A percentile compares a stretch with the other conserved stretches of the same genome.
phyloP scores from a whole-genome alignment of 2,329 filamentous ascomycete genomes.

The Exutisphaerella laricina region DNA sequence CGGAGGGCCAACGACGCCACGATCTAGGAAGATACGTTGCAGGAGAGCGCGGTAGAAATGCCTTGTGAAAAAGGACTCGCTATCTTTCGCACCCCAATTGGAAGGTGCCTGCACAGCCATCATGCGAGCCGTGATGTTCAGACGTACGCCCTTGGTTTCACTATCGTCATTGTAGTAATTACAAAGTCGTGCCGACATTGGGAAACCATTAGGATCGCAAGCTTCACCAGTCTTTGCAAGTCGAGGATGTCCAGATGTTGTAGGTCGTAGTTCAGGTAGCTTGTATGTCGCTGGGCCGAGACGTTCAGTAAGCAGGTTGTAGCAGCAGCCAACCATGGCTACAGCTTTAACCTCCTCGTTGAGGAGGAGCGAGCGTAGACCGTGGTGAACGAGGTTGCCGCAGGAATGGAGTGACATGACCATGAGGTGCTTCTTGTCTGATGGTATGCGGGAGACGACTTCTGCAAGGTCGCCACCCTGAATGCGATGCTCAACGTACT shows the following conservation, averaged over 20 bases:
- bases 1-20: slow-evolving; percentile 63
- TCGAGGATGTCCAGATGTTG: slow-evolving; percentile 51
- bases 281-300: slow-evolving; percentile 85
- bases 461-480: slow-evolving; percentile 65
- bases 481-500: slow-evolving; percentile 70
- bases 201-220: slow-evolving; percentile 87
- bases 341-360: slow-evolving; percentile 84
- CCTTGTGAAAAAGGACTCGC: slow-evolving; percentile 80
- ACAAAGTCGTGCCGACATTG: slow-evolving; percentile 70
- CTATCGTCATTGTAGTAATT: slow-evolving; percentile 38
- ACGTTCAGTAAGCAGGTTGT: slow-evolving; percentile 90
- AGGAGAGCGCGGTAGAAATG: slow-evolving; percentile 90
- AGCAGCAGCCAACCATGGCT: slow-evolving; percentile 95
- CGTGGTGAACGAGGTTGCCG: slow-evolving; percentile 94
- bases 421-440: slow-evolving; percentile 54
- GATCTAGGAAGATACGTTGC: slow-evolving; percentile 87
- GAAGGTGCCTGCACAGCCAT: slow-evolving; percentile 95
- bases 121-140: slow-evolving; percentile 96
- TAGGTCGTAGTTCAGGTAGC: slow-evolving; percentile 66
- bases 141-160: slow-evolving; percentile 57
- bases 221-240: slow-evolving; percentile 62
- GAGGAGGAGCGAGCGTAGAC: slow-evolving; percentile 74
- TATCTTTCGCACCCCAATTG: slow-evolving; percentile 82
- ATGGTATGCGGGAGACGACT: slow-evolving; percentile 52
- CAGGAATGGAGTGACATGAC: slow-evolving; percentile 95